These are phyloP conservation scores for Acanthamoeba sp. DNA, from an alignment of 208 protist genomes.

Conservation along the genomic window DNA sequence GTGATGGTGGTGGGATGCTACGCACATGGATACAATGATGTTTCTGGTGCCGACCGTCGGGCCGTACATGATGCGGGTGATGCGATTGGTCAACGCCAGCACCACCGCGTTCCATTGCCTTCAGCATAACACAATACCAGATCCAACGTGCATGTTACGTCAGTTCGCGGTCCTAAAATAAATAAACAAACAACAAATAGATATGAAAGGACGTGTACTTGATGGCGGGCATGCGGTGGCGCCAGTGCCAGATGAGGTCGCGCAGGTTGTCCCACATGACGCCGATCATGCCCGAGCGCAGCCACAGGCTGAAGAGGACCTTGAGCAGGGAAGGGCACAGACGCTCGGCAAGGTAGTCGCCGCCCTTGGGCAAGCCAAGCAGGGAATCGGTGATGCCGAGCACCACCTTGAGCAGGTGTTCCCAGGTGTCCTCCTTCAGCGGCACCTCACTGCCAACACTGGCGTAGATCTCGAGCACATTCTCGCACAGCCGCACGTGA, in stretches of 20 bases:
- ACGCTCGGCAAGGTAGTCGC: constrained; percentile 10
- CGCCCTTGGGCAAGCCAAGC: constrained; percentile 33
- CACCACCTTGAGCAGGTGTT: constrained; percentile 61
- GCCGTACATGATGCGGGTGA: constrained; percentile 53
- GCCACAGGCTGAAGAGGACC: constrained; percentile 67
- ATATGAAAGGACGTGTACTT: neutral
- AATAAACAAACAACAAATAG: too few relatives aligned
- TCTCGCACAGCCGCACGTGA: constrained; percentile 49
- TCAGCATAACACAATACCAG: neutral
- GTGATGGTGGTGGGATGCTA: too few relatives aligned
- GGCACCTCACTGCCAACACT: constrained; percentile 54
- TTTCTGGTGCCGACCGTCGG: constrained; percentile 42
- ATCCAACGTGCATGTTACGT: neutral
- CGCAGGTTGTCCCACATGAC: constrained; percentile 68
- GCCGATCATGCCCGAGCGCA: constrained; percentile 48
- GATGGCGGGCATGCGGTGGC: constrained; percentile 62
- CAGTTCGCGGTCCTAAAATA: neutral
- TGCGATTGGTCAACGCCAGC: constrained; percentile 18
- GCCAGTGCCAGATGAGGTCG: constrained; percentile 72
- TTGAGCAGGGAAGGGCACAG: constrained; percentile 60
- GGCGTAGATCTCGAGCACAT: constrained; percentile 41
- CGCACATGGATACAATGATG: constrained; percentile 35
- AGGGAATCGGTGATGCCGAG: constrained; percentile 57
- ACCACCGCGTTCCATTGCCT: constrained; percentile 45
- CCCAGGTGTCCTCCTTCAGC: constrained; percentile 62